Percentiles rank a stretch among this genome's conserved stretches.
These are phyloP conservation scores for Cladophialophora psammophila DNA, from an alignment of 2,329 filamentous ascomycete species.

Conservation along the genomic window DNA sequence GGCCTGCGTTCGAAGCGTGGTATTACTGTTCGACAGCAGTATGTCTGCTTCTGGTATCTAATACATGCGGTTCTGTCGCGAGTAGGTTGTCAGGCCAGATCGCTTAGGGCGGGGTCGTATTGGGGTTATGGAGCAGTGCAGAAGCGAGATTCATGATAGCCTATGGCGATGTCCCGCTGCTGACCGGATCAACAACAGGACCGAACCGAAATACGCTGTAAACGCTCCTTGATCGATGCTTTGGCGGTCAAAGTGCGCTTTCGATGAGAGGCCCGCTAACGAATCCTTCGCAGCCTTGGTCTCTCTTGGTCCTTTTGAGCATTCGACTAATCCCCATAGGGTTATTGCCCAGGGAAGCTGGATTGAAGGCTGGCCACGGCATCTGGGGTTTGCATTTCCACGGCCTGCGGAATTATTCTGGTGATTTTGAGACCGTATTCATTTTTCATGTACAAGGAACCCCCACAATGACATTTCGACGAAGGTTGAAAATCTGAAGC, in stretches of 20 bases:
- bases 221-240: neutral
- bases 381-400: too few relatives aligned
- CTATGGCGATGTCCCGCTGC: neutral
- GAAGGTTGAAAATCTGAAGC: neutral
- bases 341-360: too few relatives aligned
- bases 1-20: neutral
- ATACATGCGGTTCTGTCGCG: neutral
- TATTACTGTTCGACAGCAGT: neutral
- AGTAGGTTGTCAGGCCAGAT: neutral
- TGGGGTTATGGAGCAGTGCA: neutral
- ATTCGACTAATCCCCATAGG: neutral
- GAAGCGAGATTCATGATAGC: neutral
- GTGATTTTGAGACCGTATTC: neutral
- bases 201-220: neutral
- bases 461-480: neutral
- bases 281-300: neutral
- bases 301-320: neutral
- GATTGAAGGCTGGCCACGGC: too few relatives aligned
- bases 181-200: neutral
- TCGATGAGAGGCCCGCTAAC: neutral
- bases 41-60: neutral
- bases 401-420: neutral
- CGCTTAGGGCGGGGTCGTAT: neutral
- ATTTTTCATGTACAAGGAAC: neutral
- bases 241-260: too few relatives aligned